Conservation (phyloP, 2,329 filamentous ascomycete species). For the Tolypocladium inflatum region DNA sequence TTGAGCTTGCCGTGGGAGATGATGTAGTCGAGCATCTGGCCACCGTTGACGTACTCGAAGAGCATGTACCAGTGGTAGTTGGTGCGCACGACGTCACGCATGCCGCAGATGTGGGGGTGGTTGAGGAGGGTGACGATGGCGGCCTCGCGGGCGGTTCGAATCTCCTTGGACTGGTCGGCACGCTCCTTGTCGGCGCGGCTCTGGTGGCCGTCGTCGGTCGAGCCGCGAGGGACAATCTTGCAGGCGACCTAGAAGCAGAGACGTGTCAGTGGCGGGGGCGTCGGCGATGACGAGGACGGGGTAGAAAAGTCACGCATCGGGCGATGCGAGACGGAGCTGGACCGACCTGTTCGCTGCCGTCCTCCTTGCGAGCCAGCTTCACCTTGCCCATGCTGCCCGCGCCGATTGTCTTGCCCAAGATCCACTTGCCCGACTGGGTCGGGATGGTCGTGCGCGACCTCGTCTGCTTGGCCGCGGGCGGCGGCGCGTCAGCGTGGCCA, state of each 20-base stretch:
- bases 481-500: conserved; percentile 24
- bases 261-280: neutral
- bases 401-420: conserved; percentile 91
- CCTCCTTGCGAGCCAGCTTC: conserved; percentile 84
- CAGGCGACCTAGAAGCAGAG: conserved; percentile 59
- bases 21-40: conserved; percentile 99
- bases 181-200: conserved; percentile 68
- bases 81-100: conserved; percentile 90
- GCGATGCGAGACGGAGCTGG: neutral
- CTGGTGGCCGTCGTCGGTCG: conserved; percentile 73
- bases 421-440: conserved; percentile 85
- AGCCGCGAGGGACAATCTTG: conserved; percentile 91
- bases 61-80: conserved; percentile 99
- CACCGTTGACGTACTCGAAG: conserved; percentile 97
- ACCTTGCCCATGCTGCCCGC: conserved; percentile 99
- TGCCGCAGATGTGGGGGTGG: conserved; percentile 91
- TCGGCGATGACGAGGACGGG: neutral
- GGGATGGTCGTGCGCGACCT: conserved; percentile 74
- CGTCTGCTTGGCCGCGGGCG: conserved; percentile 37
- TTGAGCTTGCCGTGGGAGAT: conserved; percentile 96
- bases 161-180: conserved; percentile 92
- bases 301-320: neutral
- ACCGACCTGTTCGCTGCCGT: conserved; percentile 80
- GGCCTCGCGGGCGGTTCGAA: conserved; percentile 87
- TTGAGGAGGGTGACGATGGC: conserved; percentile 91